Conservation (phyloP, 108 stramenopile species). For the Nitzschia inconspicua region DNA sequence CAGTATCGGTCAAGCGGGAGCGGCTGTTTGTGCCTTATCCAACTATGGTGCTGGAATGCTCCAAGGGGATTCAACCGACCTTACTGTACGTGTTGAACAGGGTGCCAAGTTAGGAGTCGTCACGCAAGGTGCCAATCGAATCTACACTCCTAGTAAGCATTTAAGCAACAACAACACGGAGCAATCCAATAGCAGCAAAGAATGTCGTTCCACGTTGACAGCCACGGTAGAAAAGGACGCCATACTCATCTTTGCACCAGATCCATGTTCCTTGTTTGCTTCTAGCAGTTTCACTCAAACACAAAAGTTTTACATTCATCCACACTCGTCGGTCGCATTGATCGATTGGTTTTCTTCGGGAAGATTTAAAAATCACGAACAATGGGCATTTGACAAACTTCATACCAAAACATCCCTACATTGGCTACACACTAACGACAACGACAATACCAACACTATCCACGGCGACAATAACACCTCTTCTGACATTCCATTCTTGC, state of each 20-base stretch:
- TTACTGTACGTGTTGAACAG: slow-evolving; percentile 47
- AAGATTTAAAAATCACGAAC: slow-evolving; percentile 38
- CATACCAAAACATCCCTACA: slow-evolving; percentile 9
- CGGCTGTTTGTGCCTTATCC: slow-evolving; percentile 56
- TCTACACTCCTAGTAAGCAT: no score
- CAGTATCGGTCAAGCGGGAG: slow-evolving; percentile 31
- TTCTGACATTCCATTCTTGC: slow-evolving; percentile 27
- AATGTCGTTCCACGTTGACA: slow-evolving; percentile 20
- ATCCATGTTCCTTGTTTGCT: slow-evolving; percentile 44
- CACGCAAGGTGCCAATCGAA: slow-evolving; percentile 68
- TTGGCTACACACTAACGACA: slow-evolving; percentile 5
- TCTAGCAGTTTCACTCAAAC: slow-evolving; percentile 30
- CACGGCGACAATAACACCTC: not conserved
- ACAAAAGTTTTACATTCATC: slow-evolving; percentile 26
- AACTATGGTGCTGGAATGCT: slow-evolving; percentile 82
- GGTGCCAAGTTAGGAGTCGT: slow-evolving; percentile 55
- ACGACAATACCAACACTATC: not conserved
- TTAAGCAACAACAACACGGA: slow-evolving; percentile 3
- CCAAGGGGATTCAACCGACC: slow-evolving; percentile 55
- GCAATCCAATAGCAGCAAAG: no score
- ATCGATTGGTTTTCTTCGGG: slow-evolving; percentile 61
- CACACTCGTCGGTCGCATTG: slow-evolving; percentile 21
- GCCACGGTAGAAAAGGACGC: slow-evolving; percentile 32
- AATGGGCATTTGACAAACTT: slow-evolving; percentile 42
- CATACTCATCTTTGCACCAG: slow-evolving; percentile 48